Evolutionary conservation across 2,329 filamentous ascomycete genomes (phyloP), one percentile per base, ranked within the genome.

Genomic region (Coccinonectria pachysandricola): DNA sequence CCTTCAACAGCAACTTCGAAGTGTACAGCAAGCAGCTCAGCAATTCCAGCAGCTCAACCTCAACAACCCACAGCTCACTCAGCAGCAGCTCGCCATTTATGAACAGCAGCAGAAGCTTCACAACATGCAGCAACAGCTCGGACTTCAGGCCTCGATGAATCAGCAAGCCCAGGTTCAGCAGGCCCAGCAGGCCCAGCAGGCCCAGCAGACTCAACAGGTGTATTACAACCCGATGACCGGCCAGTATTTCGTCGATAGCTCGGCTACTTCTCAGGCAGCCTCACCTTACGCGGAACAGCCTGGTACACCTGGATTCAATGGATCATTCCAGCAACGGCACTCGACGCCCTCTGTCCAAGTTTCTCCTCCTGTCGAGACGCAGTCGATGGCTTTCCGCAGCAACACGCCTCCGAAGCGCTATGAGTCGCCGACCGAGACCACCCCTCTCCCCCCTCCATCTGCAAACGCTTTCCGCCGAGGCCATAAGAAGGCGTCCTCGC

Each of bases 381-480:
- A 59, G 43, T 64, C 50, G 16, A 44, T 46, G 60, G 47, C 56
- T 8, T 53, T 56, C 37, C 77, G 83, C 50, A 81, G 79, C 48
- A 71, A 65, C 36, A 74, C 76, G 6, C 72, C 76, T 16, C 71
- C 73, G 10, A 75, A 74, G 53, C 71, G 77, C 47, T 70, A 71
- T 24, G 70, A 78, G 26, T 79, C 83, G 11, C 81, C 80, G 5
- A 71, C 72, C 9, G 75, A 82, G 42, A 62, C 66, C 9, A 56
- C 59, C 3, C 84, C 86, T 20, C 71, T 94, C 27, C 86, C 86
- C 27, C 85, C 85, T 15, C 84, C 85, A 32, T 92, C 86, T 29
- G 83, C 82, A 40, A 91, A 87, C 47, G 85, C 86, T 22, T 94
- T 94, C 68, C 87, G 87, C 36, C 84, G 86, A 32, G 82, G 84